Percentiles rank a stretch among this genome's conserved stretches.
Conservation (phyloP, 2,329 filamentous ascomycete species). For the Fusarium sp. region DNA sequence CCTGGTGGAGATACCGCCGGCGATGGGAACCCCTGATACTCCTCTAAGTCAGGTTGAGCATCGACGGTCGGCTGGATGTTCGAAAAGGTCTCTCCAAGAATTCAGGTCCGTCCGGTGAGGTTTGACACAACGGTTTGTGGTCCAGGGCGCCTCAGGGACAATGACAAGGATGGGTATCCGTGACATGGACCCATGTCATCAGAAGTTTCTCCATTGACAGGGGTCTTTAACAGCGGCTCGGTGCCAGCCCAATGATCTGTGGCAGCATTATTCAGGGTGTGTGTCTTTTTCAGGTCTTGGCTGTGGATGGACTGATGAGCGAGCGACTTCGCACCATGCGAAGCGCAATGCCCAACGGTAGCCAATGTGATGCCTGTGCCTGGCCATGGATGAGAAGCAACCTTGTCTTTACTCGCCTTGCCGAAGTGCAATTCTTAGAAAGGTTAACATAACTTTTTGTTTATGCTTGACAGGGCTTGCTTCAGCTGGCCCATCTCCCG, state of each 20-base stretch:
- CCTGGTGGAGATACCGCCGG: slow-evolving; percentile 34
- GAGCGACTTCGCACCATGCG: slow-evolving; percentile 32
- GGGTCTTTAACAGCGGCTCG: slow-evolving; percentile 32
- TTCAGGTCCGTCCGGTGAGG: slow-evolving; percentile 39
- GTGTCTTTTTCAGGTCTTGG: slow-evolving; percentile 33
- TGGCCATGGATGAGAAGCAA: slow-evolving; percentile 13
- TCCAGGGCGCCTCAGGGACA: slow-evolving; percentile 37
- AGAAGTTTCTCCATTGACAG: slow-evolving; percentile 16
- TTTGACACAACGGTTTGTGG: slow-evolving; percentile 35
- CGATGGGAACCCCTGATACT: slow-evolving; percentile 30
- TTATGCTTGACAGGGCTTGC: slow-evolving; percentile 38
- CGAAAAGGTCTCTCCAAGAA: slow-evolving; percentile 22
- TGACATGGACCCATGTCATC: slow-evolving; percentile 17
- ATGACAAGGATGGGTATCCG: slow-evolving; percentile 13
- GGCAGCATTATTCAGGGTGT: slow-evolving; percentile 18
- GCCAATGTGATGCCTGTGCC: slow-evolving; percentile 40
- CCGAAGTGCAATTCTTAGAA: slow-evolving; percentile 24
- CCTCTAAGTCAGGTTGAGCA: slow-evolving; percentile 14
- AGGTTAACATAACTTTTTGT: slow-evolving; percentile 33
- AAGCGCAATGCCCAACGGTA: slow-evolving; percentile 27
- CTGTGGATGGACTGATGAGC: slow-evolving; percentile 40
- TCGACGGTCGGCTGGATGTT: slow-evolving; percentile 27
- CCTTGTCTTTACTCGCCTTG: slow-evolving; percentile 13
- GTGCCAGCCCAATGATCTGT: slow-evolving; percentile 30
- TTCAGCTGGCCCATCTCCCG: slow-evolving; percentile 25